Percentiles rank a stretch among this genome's conserved stretches.
Evolutionary conservation across 352 stramenopile species (phyloP).

Genomic region (Phytopythium delawarense): DNA sequence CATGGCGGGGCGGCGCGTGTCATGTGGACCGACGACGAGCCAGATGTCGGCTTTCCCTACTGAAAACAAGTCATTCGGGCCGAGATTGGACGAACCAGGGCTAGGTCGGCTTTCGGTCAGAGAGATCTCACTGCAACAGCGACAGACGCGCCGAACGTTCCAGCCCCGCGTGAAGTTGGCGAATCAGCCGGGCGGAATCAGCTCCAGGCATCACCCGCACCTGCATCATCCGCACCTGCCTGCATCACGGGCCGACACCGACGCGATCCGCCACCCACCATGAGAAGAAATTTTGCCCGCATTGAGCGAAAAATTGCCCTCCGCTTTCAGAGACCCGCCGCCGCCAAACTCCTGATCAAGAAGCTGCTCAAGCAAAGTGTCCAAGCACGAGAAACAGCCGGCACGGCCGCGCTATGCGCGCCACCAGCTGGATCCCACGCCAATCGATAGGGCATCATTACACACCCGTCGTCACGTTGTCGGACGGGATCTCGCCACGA

Average conservation of each 20-base stretch:
- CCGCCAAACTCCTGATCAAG: background rate
- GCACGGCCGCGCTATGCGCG: slow-evolving; percentile 1
- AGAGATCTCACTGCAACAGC: background rate
- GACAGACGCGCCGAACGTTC: slow-evolving; percentile 1
- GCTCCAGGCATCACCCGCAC: too few relatives aligned
- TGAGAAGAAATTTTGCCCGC: background rate
- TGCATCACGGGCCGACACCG: too few relatives aligned
- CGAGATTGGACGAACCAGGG: background rate
- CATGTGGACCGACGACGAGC: background rate
- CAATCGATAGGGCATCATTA: slow-evolving; percentile 10
- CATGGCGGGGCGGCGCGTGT: background rate
- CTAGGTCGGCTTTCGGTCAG: background rate
- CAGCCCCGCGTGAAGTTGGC: too few relatives aligned
- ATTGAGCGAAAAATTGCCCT: background rate
- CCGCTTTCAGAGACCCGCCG: background rate
- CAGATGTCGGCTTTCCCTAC: background rate
- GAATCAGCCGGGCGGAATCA: too few relatives aligned
- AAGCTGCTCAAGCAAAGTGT: too few relatives aligned
- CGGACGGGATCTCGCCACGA: background rate
- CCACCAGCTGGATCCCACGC: slow-evolving; percentile 2
- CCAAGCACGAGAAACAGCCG: background rate
- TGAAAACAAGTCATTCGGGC: background rate
- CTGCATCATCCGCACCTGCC: too few relatives aligned
- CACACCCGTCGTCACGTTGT: background rate
- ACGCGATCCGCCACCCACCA: background rate